phyloP scores from a whole-genome alignment of 2,329 filamentous ascomycete species.

The Trichoderma endophyticum region DNA sequence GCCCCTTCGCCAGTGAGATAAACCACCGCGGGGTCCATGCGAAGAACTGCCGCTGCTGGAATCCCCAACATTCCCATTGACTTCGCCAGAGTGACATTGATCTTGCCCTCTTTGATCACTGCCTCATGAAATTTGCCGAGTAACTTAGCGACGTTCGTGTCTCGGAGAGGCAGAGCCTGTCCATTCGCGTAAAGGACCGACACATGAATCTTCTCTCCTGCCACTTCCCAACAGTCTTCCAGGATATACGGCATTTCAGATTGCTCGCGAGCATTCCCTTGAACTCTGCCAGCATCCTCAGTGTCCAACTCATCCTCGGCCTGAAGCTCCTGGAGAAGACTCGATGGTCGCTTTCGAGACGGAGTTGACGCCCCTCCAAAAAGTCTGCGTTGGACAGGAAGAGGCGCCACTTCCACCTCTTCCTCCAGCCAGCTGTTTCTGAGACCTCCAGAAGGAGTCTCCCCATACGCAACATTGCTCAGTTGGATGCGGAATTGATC shows the following conservation, averaged over 20 bases:
- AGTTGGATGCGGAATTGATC: too few relatives aligned
- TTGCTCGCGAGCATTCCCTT: not conserved
- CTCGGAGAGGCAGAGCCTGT: not conserved
- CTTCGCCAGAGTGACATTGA: not conserved
- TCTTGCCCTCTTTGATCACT: not conserved
- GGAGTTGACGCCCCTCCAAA: too few relatives aligned
- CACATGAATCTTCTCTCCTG: too few relatives aligned
- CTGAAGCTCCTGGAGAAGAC: not conserved
- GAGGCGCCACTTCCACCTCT: too few relatives aligned
- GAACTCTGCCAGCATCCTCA: not conserved
- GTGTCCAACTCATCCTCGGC: not conserved
- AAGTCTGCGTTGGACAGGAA: too few relatives aligned
- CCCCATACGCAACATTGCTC: too few relatives aligned
- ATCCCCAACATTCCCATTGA: not conserved
- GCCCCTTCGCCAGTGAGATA: too few relatives aligned
- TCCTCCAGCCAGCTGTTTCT: too few relatives aligned
- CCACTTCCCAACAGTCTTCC: not conserved
- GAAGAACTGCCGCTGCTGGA: not conserved
- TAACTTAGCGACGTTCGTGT: not conserved
- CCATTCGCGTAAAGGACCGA: not conserved
- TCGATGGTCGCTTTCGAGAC: too few relatives aligned
- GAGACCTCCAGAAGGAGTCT: too few relatives aligned
- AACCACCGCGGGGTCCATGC: too few relatives aligned
- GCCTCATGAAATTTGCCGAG: not conserved
- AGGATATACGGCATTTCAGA: not conserved